phyloP scores from a whole-genome alignment of 2,329 filamentous ascomycete genomes.

The Colletotrichum cereale region DNA sequence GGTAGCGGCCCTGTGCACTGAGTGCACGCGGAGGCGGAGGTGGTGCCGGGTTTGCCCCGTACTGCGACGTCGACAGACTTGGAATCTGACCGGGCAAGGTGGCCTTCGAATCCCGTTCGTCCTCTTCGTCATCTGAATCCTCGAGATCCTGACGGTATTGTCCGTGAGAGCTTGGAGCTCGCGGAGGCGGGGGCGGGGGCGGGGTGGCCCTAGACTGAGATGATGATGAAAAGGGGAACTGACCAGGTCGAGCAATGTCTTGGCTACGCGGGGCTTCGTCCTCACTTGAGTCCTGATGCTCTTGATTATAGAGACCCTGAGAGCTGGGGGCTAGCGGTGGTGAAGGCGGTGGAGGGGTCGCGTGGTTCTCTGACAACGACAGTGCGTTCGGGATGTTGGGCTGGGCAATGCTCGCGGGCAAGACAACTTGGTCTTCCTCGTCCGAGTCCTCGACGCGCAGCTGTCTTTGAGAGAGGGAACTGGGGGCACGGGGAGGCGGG shows the following conservation, averaged over 20 bases:
- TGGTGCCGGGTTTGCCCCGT: slow-evolving; percentile 12
- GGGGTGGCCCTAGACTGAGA: slow-evolving; percentile 31
- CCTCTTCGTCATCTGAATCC: slow-evolving; percentile 28
- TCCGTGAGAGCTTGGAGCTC: slow-evolving; percentile 20
- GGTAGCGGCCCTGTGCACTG: slow-evolving; percentile 19
- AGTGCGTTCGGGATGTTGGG: slow-evolving; percentile 8
- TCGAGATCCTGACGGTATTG: slow-evolving; percentile 15
- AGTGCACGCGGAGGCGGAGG: slow-evolving; percentile 25
- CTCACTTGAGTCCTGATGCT: slow-evolving; percentile 37
- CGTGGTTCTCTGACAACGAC: slow-evolving; percentile 1
- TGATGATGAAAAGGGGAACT: slow-evolving; percentile 40
- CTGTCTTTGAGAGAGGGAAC: slow-evolving; percentile 21
- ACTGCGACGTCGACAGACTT: slow-evolving; percentile 35
- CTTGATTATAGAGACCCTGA: slow-evolving; percentile 36
- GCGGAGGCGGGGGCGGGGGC: slow-evolving; percentile 23
- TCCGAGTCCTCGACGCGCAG: slow-evolving; percentile 13
- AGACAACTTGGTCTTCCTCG: slow-evolving; percentile 29
- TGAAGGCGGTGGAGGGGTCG: slow-evolving; percentile 15
- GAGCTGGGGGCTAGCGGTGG: slow-evolving; percentile 21
- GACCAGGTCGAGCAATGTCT: slow-evolving; percentile 35
- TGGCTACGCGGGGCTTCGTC: slow-evolving; percentile 24
- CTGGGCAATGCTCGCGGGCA: background rate
- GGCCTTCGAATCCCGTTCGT: slow-evolving; percentile 31
- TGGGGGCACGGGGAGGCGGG: slow-evolving; percentile 11
- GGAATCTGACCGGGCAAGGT: slow-evolving; percentile 25